phyloP scores from a whole-genome alignment of 768 basidiomycete genomes.

The Lentinula raphanica region DNA sequence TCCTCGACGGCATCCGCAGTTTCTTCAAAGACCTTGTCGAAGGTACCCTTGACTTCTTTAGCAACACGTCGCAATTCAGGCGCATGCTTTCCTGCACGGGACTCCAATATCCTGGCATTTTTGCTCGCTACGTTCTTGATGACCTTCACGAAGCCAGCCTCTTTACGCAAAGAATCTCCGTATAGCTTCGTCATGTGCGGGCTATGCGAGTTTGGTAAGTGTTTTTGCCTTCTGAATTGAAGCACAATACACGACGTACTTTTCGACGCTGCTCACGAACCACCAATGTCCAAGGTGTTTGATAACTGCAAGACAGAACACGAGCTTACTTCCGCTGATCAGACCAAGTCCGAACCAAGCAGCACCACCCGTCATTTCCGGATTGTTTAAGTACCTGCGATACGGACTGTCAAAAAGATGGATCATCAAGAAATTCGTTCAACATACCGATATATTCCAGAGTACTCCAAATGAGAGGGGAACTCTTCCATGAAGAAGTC shows the following conservation, averaged over 20 bases:
- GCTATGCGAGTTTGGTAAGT: constrained; percentile 33
- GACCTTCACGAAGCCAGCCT: constrained; percentile 98
- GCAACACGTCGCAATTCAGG: constrained; percentile 73
- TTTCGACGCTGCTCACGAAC: constrained; percentile 90
- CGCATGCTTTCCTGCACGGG: constrained; percentile 72
- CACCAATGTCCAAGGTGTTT: constrained; percentile 90
- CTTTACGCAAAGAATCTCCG: constrained; percentile 88
- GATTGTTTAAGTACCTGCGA: constrained; percentile 83
- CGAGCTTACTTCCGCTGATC: constrained; percentile 90
- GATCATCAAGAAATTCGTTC: constrained; percentile 1
- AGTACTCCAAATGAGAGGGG: constrained; percentile 86
- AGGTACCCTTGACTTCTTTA: constrained; percentile 86
- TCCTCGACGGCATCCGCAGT: constrained; percentile 92
- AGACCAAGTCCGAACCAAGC: constrained; percentile 92
- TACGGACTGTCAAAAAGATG: not conserved
- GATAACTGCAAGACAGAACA: constrained; percentile 76
- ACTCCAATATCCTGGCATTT: constrained; percentile 73
- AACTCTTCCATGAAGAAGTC: constrained; percentile 96
- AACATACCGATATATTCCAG: constrained; percentile 86
- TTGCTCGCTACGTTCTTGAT: constrained; percentile 87
- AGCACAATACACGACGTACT: constrained; percentile 43
- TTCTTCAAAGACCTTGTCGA: constrained; percentile 94
- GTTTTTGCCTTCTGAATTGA: not conserved
- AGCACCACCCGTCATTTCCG: constrained; percentile 93
- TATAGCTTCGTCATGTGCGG: constrained; percentile 99